Evolutionary conservation across 2,329 filamentous ascomycete species (phyloP), one percentile per base, ranked within the genome.

Genomic region (Diaporthe citrichinensis): DNA sequence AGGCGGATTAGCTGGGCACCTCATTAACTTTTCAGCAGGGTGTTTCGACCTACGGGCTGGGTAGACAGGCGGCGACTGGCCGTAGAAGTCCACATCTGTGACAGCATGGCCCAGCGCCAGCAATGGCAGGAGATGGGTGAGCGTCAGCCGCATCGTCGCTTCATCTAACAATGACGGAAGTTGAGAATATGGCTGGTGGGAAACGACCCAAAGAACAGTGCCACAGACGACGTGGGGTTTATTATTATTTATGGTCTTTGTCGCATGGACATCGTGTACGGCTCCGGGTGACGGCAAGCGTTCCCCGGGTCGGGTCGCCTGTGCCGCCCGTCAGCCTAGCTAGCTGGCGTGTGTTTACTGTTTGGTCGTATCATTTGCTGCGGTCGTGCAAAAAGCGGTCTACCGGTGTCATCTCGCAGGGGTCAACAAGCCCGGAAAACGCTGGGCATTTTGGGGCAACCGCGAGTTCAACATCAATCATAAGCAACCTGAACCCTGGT

Each of bases 41-140:
- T 6, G 17, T 57, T 25, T 44, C 2, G 25, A 57, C 80, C 79
- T 71, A 81, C 79, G 76, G 31, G 76, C 71, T 17, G 76, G 76
- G 51, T 76, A 77, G 4, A 77, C 76, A 4, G 76, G 74, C 14
- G 76, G 74, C 25, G 76, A 77, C 20, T 75, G 76, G 34, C 76
- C 76, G 17, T 77, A 77, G 28, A 75, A 75, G 31, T 75, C 76
- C 9, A 44, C 69, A 65, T 75, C 73, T 46, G 69, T 65, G 31
- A 75, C 31, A 20, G 73, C 73, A 14, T 14, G 31, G 57, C 55
- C 20, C 53, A 62, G 39, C 46, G 39, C 58, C 59, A 72, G 23
- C 2, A 75, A 7, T 36, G 59, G 49, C 65, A 69, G 15, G 34
- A 69, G 34, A 69, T 69, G 34, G 14, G 65, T 25, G 65, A 51